Evolutionary conservation across 164 flowering plant species (phyloP), one percentile per base, ranked within the genome.

Genomic region (Chimonanthus praecox): DNA sequence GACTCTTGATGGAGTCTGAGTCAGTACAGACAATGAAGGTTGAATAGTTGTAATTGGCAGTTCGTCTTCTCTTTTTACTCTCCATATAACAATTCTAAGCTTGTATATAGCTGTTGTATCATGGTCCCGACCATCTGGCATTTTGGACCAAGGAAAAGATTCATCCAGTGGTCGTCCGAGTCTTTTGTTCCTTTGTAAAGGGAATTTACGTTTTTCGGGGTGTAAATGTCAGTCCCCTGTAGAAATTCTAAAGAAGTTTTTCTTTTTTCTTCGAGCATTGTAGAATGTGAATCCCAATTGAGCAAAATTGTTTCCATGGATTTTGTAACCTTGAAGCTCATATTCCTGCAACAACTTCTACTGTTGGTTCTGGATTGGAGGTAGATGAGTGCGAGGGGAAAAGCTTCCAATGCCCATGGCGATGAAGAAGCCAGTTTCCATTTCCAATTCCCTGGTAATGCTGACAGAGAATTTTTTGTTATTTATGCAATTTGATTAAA

Each of bases 1-100:
- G 80, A 46, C 66, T 88, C 63, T 70, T 81, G 73, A 71, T 71
- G 50, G 85, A 83, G 67, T 74, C 78, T 46, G 58, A 76, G 68
- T 60, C 49, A 4, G 11, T 83, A 64, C 84, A 76, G 33, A 67
- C 71, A 15, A 15, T 84, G 11, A 84, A 86, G 76, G 73, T 61
- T 9, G 87, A 87, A 75, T 80, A 78, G 3, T 47, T 67, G 78
- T 76, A 75, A 49, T 71, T 51, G 20, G 54, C 18, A 18, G 68
- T 21, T 63, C 7, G 4, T 16, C 16, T 66, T 66, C 45, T 66
- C 5, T 44, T 44, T 45, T 43, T 16, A 45, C 45, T 44, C 16
- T 58, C 61, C 7, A n/a, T 66, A 48, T 66, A 66, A n/a, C 46
- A 66, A 6, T 45, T 5, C 43, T 11, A n/a, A n/a, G 44, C 6